Conservation (phyloP, 2,329 filamentous ascomycete genomes). For the Talaromyces amestolkiae region DNA sequence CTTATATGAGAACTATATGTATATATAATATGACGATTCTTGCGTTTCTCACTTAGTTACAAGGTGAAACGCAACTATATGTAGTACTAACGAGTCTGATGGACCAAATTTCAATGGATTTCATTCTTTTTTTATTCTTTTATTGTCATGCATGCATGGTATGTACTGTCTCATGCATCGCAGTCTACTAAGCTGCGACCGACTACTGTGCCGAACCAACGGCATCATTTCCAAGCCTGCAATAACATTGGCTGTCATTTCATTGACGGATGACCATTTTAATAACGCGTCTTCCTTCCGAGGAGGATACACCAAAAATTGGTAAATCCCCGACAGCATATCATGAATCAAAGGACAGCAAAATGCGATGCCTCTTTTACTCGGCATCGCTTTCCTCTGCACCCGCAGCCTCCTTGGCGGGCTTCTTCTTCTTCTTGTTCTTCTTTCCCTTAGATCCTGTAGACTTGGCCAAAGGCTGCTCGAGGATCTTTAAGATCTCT, state of each 20-base stretch:
- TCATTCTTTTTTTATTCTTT: constrained; percentile 1
- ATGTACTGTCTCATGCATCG: constrained; percentile 11
- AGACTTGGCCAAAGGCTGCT: constrained; percentile 67
- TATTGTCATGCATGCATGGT: constrained; percentile 9
- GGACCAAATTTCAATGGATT: background rate
- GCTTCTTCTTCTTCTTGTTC: constrained; percentile 83
- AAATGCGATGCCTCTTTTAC: constrained; percentile 31
- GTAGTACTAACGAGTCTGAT: background rate
- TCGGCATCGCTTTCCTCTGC: constrained; percentile 42
- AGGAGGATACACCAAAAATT: constrained; percentile 1
- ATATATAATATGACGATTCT: background rate
- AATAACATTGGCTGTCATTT: constrained; percentile 2
- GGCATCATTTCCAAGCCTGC: constrained; percentile 11
- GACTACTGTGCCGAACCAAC: background rate
- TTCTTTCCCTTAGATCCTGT: constrained; percentile 72
- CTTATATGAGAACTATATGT: too few relatives aligned
- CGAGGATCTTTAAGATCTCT: constrained; percentile 84
- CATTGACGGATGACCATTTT: background rate
- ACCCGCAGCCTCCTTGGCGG: constrained; percentile 40
- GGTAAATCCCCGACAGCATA: background rate
- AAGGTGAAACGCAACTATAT: background rate
- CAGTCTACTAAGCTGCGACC: constrained; percentile 8
- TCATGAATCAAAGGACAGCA: constrained; percentile 19
- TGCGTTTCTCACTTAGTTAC: background rate
- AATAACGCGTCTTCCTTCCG: background rate